These are phyloP conservation scores for Microcos paniculata DNA, from an alignment of 345 rosid species.

Conservation along the genomic window DNA sequence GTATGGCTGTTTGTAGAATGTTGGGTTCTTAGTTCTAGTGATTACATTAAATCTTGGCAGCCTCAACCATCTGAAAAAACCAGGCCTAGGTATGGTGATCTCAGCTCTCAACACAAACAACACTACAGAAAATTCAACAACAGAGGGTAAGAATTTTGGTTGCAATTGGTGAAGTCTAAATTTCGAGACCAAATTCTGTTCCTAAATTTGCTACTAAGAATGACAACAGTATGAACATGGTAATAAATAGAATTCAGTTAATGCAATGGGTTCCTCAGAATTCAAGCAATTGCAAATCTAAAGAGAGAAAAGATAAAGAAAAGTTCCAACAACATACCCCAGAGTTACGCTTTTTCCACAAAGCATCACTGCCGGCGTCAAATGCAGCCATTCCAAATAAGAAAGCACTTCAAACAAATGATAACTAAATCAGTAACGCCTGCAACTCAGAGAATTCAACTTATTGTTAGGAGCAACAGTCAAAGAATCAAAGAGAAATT, in stretches of 20 bases:
- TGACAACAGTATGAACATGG: too few species aligned
- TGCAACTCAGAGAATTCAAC: too few species aligned
- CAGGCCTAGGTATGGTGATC: not conserved
- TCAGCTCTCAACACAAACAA: not conserved
- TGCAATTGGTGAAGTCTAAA: not conserved
- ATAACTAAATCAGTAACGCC: too few species aligned
- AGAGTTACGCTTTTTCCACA: slow-evolving; percentile 59
- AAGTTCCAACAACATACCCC: slow-evolving; percentile 48
- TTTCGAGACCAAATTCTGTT: not conserved
- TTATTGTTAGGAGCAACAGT: not conserved
- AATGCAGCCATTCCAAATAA: slow-evolving; percentile 41
- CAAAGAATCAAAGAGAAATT: not conserved
- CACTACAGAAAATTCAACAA: not conserved
- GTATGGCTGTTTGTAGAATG: too few species aligned
- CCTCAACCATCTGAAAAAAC: too few species aligned
- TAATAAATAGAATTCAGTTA: not conserved
- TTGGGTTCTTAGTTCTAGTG: too few species aligned
- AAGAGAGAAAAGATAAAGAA: not conserved
- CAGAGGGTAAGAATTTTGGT: not conserved
- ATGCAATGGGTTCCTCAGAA: not conserved
- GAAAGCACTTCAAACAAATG: slow-evolving; percentile 22
- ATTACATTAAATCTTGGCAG: too few species aligned
- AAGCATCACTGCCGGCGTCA: slow-evolving; percentile 45
- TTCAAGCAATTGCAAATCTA: too few species aligned
- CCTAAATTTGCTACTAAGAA: not conserved